These are phyloP conservation scores for Hortiboletus campestris DNA, from an alignment of 768 basidiomycete genomes.

Conservation along the genomic window DNA sequence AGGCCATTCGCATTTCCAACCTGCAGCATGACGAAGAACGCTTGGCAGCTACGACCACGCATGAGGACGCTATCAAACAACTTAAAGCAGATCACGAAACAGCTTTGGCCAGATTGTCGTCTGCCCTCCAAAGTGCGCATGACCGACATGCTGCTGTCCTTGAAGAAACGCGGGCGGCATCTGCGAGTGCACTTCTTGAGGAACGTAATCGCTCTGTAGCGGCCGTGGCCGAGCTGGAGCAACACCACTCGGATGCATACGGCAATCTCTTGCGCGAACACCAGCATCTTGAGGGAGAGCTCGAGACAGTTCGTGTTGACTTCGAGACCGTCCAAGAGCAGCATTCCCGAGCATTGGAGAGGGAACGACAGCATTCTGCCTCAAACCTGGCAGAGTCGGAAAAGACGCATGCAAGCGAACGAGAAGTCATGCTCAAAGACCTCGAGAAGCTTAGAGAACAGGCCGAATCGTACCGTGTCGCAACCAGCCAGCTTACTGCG, in stretches of 20 bases:
- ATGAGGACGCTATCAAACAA: conserved; percentile 40
- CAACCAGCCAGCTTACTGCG: conserved; percentile 40
- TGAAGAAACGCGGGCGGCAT: conserved; percentile 35
- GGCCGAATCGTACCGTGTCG: conserved; percentile 49
- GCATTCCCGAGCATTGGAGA: conserved; percentile 21
- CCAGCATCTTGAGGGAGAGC: conserved; percentile 44
- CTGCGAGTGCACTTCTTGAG: conserved; percentile 37
- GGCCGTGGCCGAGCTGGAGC: conserved; percentile 49
- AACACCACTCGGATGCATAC: conserved; percentile 47
- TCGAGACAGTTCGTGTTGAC: conserved; percentile 55
- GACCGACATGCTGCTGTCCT: conserved; percentile 35
- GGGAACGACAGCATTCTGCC: conserved; percentile 27
- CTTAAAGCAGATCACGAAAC: conserved; percentile 50
- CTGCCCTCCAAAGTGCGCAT: conserved; percentile 38
- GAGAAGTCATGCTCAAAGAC: conserved; percentile 40
- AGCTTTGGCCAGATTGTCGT: conserved; percentile 41
- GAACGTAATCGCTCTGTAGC: conserved; percentile 47
- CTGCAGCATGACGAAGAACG: conserved; percentile 38
- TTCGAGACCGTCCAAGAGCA: conserved; percentile 28
- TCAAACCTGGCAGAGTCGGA: conserved; percentile 20
- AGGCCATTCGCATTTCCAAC: conserved; percentile 33
- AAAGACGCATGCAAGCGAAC: conserved; percentile 21
- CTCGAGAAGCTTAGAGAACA: conserved; percentile 49
- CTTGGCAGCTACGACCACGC: conserved; percentile 35
- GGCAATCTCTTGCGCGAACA: conserved; percentile 39